Conservation (phyloP, 2,329 filamentous ascomycete genomes). For the Ophiocordyceps robertsii region DNA sequence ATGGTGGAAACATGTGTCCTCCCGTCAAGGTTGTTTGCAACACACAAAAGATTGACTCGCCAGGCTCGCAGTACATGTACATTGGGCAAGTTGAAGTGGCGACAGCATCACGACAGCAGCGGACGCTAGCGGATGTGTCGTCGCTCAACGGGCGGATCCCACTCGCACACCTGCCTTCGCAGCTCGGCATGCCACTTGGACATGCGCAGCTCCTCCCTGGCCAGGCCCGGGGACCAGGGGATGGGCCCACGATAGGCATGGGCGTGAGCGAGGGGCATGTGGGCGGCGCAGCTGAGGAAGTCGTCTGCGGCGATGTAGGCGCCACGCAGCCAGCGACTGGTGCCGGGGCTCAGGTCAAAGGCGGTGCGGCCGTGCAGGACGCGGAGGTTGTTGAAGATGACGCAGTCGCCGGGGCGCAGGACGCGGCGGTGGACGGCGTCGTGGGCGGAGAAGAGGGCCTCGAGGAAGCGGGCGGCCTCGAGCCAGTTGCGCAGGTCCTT, state of each 20-base stretch:
- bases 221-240: constrained; percentile 12
- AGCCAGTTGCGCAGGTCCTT: constrained; percentile 27
- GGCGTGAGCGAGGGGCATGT: constrained; percentile 15
- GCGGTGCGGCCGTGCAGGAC: constrained; percentile 71
- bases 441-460: constrained; percentile 40
- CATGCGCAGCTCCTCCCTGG: constrained; percentile 1
- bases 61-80: too few relatives aligned
- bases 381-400: constrained; percentile 81
- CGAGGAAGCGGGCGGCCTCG: constrained; percentile 39
- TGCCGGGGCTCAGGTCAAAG: constrained; percentile 51
- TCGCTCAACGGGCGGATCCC: too few relatives aligned
- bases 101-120: too few relatives aligned
- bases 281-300: constrained; percentile 22
- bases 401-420: constrained; percentile 71
- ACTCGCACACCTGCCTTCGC: too few relatives aligned
- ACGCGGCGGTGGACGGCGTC: constrained; percentile 54
- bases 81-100: too few relatives aligned
- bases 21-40: too few relatives aligned
- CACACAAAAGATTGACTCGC: too few relatives aligned
- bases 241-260: constrained; percentile 9
- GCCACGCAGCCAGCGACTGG: constrained; percentile 71
- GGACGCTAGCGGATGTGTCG: too few relatives aligned
- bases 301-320: constrained; percentile 56
- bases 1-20: too few relatives aligned
- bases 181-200: too few relatives aligned